A percentile compares a stretch with the other conserved stretches of the same genome.
Evolutionary conservation across 208 protist genomes (phyloP).

Genomic region (Acanthamoeba quina): DNA sequence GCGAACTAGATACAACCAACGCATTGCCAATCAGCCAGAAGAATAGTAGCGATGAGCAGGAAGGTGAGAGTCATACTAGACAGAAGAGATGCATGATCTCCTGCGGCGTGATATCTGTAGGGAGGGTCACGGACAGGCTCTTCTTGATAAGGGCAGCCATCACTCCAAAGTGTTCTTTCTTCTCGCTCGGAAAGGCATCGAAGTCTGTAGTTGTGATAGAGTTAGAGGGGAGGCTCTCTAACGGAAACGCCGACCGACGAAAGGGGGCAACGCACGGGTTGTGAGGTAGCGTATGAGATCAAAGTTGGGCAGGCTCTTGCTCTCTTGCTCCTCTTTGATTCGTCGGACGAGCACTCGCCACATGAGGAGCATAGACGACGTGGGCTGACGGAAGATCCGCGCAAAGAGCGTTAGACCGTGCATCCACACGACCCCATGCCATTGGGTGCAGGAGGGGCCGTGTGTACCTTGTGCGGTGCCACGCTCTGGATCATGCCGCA

Average conservation of each 20-base stretch:
- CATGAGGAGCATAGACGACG: conserved; percentile 38
- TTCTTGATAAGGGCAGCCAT: conserved; percentile 35
- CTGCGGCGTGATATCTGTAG: neutral
- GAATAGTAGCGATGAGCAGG: too few species aligned
- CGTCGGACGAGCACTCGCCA: conserved; percentile 19
- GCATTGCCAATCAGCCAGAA: too few species aligned
- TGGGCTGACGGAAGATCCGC: neutral
- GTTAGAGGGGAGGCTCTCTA: too few species aligned
- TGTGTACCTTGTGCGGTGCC: neutral
- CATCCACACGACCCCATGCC: neutral
- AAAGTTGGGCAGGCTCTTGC: conserved; percentile 29
- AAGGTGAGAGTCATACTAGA: neutral
- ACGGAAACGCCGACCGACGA: too few species aligned
- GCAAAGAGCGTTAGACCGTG: too few species aligned
- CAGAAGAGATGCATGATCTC: conserved; percentile 47
- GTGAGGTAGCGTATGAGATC: conserved; percentile 22
- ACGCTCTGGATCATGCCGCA: conserved; percentile 49
- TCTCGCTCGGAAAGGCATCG: neutral
- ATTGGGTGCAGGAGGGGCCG: neutral
- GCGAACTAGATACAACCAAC: neutral
- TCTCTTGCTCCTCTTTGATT: conserved; percentile 20
- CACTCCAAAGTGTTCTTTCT: conserved; percentile 54
- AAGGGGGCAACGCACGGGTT: neutral
- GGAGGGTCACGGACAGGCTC: neutral
- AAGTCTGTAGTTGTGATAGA: neutral